phyloP scores from a whole-genome alignment of 2,329 filamentous ascomycete species.

The Diaporthe sp. region DNA sequence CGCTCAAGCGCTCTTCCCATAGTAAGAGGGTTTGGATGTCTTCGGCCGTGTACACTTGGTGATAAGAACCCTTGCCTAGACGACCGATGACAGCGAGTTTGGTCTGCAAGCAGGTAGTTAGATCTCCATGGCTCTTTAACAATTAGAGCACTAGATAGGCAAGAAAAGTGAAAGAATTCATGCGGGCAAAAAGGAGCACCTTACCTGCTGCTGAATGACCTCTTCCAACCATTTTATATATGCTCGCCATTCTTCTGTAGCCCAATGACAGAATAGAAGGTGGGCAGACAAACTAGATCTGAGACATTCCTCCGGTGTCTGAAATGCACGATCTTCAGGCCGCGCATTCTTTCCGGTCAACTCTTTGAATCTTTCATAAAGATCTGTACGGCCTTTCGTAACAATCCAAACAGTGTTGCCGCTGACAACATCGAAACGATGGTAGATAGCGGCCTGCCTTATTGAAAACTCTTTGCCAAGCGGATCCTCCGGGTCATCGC shows the following conservation, averaged over 20 bases:
- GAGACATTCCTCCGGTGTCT: background rate
- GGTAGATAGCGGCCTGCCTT: background rate
- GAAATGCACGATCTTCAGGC: background rate
- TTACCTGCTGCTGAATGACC: background rate
- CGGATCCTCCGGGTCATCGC: fast-evolving
- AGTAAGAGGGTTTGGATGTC: background rate
- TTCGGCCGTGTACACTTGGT: too few species aligned
- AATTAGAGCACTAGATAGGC: too few species aligned
- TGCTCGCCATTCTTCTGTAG: background rate
- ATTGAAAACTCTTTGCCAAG: background rate
- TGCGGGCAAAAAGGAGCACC: too few species aligned
- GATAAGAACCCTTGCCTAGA: background rate
- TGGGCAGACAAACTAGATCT: background rate
- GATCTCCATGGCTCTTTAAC: background rate
- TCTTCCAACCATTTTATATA: background rate
- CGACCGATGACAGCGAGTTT: background rate
- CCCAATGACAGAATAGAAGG: background rate
- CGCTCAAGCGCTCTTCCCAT: background rate
- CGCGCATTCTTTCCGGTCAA: background rate
- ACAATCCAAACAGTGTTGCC: background rate
- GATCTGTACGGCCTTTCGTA: background rate
- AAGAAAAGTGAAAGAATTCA: too few species aligned
- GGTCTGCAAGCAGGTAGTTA: background rate
- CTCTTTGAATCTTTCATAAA: background rate
- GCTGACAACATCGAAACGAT: background rate